Base-by-base conservation (phyloP, 768 basidiomycete genomes). In the Cantharellus anzutake region DNA sequence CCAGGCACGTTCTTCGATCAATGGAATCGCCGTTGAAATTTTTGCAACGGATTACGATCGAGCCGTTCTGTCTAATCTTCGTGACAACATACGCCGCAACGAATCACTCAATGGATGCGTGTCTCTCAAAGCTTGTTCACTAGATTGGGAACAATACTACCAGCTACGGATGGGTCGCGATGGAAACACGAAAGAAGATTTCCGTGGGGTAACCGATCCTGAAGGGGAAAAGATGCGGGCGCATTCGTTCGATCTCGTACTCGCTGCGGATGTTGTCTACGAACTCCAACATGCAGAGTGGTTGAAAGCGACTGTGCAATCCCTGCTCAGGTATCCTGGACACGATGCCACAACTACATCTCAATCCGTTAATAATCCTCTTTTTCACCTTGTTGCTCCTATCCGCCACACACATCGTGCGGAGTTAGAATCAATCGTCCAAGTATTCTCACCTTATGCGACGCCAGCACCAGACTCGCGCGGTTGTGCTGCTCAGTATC, bases 241-340 rank as follows among this genome's bases (percentile, higher is more conserved):
- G 14, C 52, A 55, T 11, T 71, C 76, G 2, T 87, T 84, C 70
- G 81, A 88, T 59, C 66, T 86, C 34, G 75, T 91, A 40, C 71
- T 91, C 42, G 88, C 81, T 0, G 86, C 88, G 40, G 86, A 91
- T 64, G 80, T 88, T 58, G 74, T 89, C 4, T 90, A 90, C 68
- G 77, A 86, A 62, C 77, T 80, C 0, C 69, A 74, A 16, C 86
- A 88, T 66, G 82, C 84, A 2, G 60, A 67, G 5, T 86, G 81
- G 82, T 83, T 90, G 65, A 76, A 77, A 57, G 66, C 65, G 2
- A 85, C 84, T 58, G 80, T 83, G 29, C 74, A 75, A 65, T 69
- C 66, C 41, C 70, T 80, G 51, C 73, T 89, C 42, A 64, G 60
- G 14, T 61, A 53, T 50, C 69, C 70, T 2, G 20, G 20, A 29